Base-by-base conservation (phyloP, 345 rosid genomes). In the Sapria himalayana region DNA sequence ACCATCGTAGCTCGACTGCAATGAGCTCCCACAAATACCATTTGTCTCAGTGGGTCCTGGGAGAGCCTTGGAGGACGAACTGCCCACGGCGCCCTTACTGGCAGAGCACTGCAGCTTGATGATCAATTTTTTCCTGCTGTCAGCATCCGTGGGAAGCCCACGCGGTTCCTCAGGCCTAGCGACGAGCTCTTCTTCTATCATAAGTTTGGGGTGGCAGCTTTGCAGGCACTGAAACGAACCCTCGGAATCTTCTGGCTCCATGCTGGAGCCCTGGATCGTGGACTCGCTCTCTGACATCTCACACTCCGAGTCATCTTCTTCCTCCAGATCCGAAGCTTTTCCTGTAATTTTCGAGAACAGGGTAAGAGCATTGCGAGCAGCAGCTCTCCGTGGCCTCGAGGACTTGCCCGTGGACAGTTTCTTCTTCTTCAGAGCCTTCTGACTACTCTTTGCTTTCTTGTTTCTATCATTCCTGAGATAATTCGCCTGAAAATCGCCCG, bases 361-460 rank as follows among this genome's bases (percentile, higher is more conserved):
- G 39, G 75, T 60, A 25, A 72, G 85, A 15, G 95, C 99, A 73
- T 77, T 80, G 43, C 78, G 80, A 27, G 99, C 95, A 50, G 95
- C 95, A 43, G 81, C 91, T 61, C 99, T 70, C 54, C 68, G 84
- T 49, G 99, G 99, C 68, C 99, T 71, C 29, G 62, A 68, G 37
- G 70, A 68, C 63, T 74, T 77, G 15, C 69, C 72, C 65, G 57
- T 63, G 44, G 92, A 72, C 54, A 74, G 64, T n/a, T n/a, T n/a
- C 52, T 63, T 76, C 55, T 50, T 70, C 54, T 57, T 71, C 10
- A 61, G 64, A 50, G 49, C 57, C 61, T 71, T 79, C 33, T 58
- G 57, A 40, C 65, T 77, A 60, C 50, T 69, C 61, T 58, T 69
- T 48, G 66, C 60, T 58, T 77, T 77, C 60, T 62, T 66, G 32